Conservation (phyloP, 1,139 yeast species). For the Candida tropicalis region DNA sequence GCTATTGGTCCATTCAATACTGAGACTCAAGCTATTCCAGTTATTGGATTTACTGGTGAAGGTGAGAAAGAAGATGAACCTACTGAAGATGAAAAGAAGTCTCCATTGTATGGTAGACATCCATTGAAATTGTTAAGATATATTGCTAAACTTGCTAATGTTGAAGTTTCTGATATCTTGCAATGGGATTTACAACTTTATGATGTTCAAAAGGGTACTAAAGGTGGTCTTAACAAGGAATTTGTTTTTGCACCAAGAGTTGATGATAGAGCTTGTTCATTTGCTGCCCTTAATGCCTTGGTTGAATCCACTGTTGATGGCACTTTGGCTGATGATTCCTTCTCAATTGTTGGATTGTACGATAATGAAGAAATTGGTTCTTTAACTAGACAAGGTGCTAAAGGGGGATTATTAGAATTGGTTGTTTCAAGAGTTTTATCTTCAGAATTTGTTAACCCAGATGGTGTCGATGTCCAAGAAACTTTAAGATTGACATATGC, state of each 20-base stretch:
- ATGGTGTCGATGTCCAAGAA: constrained; percentile 26
- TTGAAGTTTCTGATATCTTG: constrained; percentile 28
- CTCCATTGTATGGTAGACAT: constrained; percentile 44
- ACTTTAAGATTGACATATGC: constrained; percentile 30
- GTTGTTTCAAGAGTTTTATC: constrained; percentile 37
- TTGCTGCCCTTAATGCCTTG: constrained; percentile 40
- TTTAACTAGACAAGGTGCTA: constrained; percentile 45
- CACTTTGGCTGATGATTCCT: constrained; percentile 29
- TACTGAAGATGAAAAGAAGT: constrained; percentile 32
- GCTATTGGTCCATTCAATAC: constrained; percentile 35
- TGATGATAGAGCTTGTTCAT: constrained; percentile 50
- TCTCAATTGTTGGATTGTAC: constrained; percentile 40
- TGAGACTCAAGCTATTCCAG: constrained; percentile 48
- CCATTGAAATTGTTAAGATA: constrained; percentile 39
- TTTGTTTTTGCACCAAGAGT: constrained; percentile 47
- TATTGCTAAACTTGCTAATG: constrained; percentile 32
- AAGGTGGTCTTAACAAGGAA: constrained; percentile 44
- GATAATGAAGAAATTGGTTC: constrained; percentile 52
- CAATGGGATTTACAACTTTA: constrained; percentile 45
- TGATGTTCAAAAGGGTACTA: constrained; percentile 42
- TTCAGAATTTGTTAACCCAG: constrained; percentile 21
- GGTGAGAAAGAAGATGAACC: constrained; percentile 23
- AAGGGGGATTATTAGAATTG: constrained; percentile 40
- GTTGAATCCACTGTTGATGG: constrained; percentile 25
- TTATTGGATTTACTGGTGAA: constrained; percentile 34